These are phyloP conservation scores for Seminavis robusta DNA, from an alignment of 108 stramenopile genomes.

Conservation along the genomic window DNA sequence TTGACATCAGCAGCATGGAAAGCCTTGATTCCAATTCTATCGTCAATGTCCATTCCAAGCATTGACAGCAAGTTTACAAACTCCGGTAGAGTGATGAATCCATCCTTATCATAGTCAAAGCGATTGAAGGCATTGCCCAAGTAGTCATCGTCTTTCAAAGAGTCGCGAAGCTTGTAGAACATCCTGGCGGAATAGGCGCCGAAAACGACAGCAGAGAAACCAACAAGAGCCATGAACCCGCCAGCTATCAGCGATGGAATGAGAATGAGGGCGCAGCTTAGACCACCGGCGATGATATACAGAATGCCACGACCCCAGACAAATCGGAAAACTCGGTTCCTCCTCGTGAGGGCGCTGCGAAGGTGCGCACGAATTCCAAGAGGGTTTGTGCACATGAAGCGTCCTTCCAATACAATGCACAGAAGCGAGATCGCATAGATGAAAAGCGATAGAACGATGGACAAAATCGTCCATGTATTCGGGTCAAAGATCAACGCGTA, in stretches of 20 bases:
- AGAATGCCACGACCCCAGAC: conserved; percentile 53
- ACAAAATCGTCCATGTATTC: conserved; percentile 1
- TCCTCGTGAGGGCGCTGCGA: conserved; percentile 12
- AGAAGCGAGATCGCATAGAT: too few relatives aligned
- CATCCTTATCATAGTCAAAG: conserved; percentile 31
- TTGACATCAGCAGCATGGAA: too few relatives aligned
- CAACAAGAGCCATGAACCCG: conserved; percentile 22
- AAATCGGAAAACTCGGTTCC: conserved; percentile 27
- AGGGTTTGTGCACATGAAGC: too few relatives aligned
- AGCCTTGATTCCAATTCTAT: too few relatives aligned
- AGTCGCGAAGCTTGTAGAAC: conserved; percentile 16
- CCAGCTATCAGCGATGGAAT: conserved; percentile 7
- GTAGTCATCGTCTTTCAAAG: conserved; percentile 30
- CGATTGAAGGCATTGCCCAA: conserved; percentile 26
- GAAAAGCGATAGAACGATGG: conserved; percentile 2
- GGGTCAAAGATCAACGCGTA: conserved; percentile 13
- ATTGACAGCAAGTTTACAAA: conserved; percentile 31
- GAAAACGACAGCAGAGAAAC: conserved; percentile 22
- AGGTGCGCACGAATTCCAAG: conserved; percentile 19
- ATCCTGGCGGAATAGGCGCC: conserved; percentile 25
- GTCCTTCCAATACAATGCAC: conserved; percentile 32
- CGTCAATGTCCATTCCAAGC: conserved; percentile 44
- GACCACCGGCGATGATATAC: conserved; percentile 33
- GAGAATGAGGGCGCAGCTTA: conserved; percentile 25
- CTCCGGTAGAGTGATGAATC: conserved; percentile 16